Evolutionary conservation across 306 rosid genomes (phyloP), one percentile per base, ranked within the genome.

Genomic region (Glycine tomentella): DNA sequence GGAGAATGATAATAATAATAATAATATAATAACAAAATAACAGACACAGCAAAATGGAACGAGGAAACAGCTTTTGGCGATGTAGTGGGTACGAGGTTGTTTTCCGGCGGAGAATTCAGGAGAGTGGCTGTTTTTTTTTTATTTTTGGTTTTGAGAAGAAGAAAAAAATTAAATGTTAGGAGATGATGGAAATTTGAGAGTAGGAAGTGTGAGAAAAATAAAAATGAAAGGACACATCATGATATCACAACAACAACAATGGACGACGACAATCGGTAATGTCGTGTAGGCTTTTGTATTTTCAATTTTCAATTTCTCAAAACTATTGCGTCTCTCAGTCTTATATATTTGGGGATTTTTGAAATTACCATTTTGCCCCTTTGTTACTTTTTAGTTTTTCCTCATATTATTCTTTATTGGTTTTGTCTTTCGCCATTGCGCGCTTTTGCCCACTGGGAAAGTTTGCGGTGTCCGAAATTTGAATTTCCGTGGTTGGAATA

Each of bases 181-280:
- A 12, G 82, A 86, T 64, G 58, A 68, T 79, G 82, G 77, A 84
- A 34, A 34, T 34, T 80, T 68, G 90, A 80, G 77, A 80, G 90
- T 14, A 51, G 53, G 8, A 72, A 50, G 81, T 48, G 40, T 44
- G 31, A 64, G 36, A n/a, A n/a, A n/a, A n/a, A n/a, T n/a, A n/a
- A 20, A 25, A 58, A 17, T 31, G 44, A 61, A 61, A 13, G 6
- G 15, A 61, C n/a, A 61, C 46, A 56, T 56, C 33, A 56, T 56
- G 45, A 45, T 45, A 7, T 2, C 1, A 65, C 7, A 64, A 36
- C 25, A 75, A n/a, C n/a, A n/a, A 44, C n/a, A 44, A 75, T 17
- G 51, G 56, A 42, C 36, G 56, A 42, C 36, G 83, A 58, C 14
- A 44, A 12, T 45, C 14, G 8, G 1, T 57, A 57, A 25, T 74